phyloP scores from a whole-genome alignment of 371 early-diverging fungal species.

The Syncephalastrum contaminatum region DNA sequence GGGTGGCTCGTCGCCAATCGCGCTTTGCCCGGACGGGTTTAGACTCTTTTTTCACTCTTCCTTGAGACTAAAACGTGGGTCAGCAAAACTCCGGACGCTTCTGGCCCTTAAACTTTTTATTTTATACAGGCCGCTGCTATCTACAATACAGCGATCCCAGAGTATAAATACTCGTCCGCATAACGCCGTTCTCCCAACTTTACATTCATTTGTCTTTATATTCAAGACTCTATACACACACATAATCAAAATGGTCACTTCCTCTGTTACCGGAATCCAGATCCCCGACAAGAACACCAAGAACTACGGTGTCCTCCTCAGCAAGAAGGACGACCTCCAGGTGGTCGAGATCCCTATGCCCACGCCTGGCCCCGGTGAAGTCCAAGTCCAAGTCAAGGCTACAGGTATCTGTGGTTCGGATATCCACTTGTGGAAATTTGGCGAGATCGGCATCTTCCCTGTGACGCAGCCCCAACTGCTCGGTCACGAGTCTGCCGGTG shows the following conservation, averaged over 20 bases:
- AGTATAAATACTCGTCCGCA: no score
- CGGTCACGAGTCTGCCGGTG: conserved; percentile 51
- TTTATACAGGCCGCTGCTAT: conserved; percentile 3
- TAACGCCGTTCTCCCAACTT: no score
- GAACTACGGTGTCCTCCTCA: conserved; percentile 39
- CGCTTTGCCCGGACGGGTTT: no score
- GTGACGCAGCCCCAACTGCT: conserved; percentile 35
- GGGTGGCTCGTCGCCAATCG: conserved; percentile 2
- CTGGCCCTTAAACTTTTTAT: background rate
- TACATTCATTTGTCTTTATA: no score
- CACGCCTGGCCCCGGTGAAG: conserved; percentile 29
- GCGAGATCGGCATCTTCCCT: conserved; percentile 47
- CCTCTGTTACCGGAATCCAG: background rate
- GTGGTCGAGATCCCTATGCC: conserved; percentile 45
- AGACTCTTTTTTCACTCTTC: no score
- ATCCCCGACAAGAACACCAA: conserved; percentile 19
- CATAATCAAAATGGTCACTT: no score
- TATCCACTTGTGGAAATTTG: conserved; percentile 45
- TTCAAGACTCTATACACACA: no score
- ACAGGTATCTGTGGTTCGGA: conserved; percentile 51
- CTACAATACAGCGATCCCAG: background rate
- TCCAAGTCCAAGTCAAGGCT: conserved; percentile 45
- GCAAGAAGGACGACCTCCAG: conserved; percentile 39
- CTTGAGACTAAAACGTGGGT: no score
- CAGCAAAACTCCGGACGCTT: conserved; percentile 1